These are phyloP conservation scores for Mycena indigotica DNA, from an alignment of 768 basidiomycete species.

Conservation along the genomic window DNA sequence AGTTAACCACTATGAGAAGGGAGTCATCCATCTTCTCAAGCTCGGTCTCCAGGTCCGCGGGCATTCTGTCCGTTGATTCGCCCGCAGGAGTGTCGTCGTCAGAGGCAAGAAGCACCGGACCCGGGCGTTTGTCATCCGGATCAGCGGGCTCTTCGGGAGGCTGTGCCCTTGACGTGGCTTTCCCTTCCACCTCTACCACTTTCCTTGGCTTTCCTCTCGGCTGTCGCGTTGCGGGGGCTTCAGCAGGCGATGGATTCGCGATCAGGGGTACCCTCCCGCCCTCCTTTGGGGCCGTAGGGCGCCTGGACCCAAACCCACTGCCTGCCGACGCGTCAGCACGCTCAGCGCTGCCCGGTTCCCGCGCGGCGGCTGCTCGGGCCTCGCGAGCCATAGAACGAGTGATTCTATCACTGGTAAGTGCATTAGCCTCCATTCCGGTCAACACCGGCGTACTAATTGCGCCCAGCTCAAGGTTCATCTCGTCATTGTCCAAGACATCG, in stretches of 20 bases:
- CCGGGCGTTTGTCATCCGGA: neutral
- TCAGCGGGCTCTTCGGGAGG: neutral
- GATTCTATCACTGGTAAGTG: neutral
- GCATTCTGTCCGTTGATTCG: neutral
- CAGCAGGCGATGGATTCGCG: no score
- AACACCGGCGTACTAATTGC: neutral
- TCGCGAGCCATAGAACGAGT: neutral
- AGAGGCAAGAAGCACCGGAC: neutral
- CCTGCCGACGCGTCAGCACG: neutral
- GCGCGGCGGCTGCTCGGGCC: neutral
- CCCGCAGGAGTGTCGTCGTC: neutral
- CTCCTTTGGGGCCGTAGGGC: slow-evolving; percentile 9
- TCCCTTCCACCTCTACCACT: neutral
- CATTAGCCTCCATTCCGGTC: neutral
- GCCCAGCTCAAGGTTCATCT: neutral
- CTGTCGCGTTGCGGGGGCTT: neutral
- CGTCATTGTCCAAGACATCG: slow-evolving; percentile 8
- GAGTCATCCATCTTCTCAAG: slow-evolving; percentile 7
- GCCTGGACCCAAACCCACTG: slow-evolving; percentile 1
- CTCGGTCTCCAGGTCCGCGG: neutral
- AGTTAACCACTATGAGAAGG: slow-evolving; percentile 4
- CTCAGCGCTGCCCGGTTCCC: neutral
- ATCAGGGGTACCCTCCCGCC: slow-evolving; percentile 8
- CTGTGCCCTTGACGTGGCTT: neutral
- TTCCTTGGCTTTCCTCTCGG: neutral